Evolutionary conservation across 2,329 filamentous ascomycete species (phyloP), one percentile per base, ranked within the genome.

Genomic region (Cordyceps tenuipes): DNA sequence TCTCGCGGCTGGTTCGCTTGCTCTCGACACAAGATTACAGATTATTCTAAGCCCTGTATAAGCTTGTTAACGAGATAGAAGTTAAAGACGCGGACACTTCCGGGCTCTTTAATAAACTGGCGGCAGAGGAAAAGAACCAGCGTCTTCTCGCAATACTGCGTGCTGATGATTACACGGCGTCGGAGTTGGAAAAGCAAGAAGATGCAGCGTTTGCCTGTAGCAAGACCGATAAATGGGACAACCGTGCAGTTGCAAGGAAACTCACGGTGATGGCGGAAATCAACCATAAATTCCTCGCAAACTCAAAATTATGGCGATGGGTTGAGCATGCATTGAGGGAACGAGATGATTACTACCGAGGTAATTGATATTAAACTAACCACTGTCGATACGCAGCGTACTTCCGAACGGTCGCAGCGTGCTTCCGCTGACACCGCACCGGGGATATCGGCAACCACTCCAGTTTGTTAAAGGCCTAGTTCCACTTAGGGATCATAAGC

Each of bases 11-110:
- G 5, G 43, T 62, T 2, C 60, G 64, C 19, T 26, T 66, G 39
- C 59, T 67, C 8, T 66, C 64, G 2, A 61, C 26, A 5, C 60
- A 66, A n/a, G 64, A 68, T 34, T 60, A 61, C 26, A 8, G 1
- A 1, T n/a, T 62, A 1, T 66, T 66, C 6, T 51, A 57, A 59
- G 48, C 6, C 0, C 39, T 66, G 9, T 63, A 63, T 48, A 34
- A 59, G 12, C 57, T 64, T 51, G 61, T 63, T 3, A 47, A 63
- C 4, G 55, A 59, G 59, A 9, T 13, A 3, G 19, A 36, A 0
- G 12, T 13, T 12, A 53, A 61, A 49, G 57, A 59, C 12, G 23
- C 15, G 19, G 39, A 52, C 17, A 64, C 50, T n/a, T 41, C 46
- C 2, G 13, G 43, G 15, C 47, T 64, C 5, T 64, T 66, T 21